A percentile compares a stretch with the other conserved stretches of the same genome.
These are phyloP conservation scores for Dendrothele bispora DNA, from an alignment of 768 basidiomycete genomes.

Conservation along the genomic window DNA sequence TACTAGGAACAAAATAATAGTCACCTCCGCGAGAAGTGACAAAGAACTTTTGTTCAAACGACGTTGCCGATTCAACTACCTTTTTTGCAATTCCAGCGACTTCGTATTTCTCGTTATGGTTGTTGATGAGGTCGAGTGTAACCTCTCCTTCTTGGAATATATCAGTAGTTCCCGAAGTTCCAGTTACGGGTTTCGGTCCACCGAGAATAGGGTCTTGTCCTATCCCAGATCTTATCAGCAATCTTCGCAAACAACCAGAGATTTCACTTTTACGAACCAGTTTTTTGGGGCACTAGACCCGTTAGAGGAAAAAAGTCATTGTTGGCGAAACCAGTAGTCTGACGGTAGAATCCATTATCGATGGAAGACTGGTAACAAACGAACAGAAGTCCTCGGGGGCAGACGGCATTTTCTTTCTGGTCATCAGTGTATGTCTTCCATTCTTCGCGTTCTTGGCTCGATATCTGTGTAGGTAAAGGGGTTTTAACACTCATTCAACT, in stretches of 20 bases:
- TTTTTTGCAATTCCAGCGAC: no score
- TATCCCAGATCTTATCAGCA: not conserved
- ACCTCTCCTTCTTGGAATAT: no score
- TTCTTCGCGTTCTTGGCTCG: not conserved
- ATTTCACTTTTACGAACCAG: slow-evolving; percentile 16
- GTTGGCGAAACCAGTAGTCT: slow-evolving; percentile 17
- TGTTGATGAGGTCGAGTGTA: no score
- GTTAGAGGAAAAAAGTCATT: slow-evolving; percentile 23
- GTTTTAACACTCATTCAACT: not conserved
- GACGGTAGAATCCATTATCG: slow-evolving; percentile 32
- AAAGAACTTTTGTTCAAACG: no score
- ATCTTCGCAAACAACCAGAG: not conserved
- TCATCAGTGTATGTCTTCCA: not conserved
- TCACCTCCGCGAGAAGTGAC: no score
- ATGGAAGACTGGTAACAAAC: slow-evolving; percentile 35
- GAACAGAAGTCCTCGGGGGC: slow-evolving; percentile 26
- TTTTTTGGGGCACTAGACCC: slow-evolving; percentile 12
- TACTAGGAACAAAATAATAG: no score
- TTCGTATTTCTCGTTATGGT: no score
- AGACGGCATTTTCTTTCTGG: not conserved
- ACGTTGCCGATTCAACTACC: no score
- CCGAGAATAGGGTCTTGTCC: slow-evolving; percentile 27
- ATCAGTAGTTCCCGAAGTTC: no score
- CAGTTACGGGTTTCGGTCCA: slow-evolving; percentile 5
- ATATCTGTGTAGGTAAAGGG: not conserved